Conservation (phyloP, 1,284 basidiomycete species). For the Ustilago trichophora region DNA sequence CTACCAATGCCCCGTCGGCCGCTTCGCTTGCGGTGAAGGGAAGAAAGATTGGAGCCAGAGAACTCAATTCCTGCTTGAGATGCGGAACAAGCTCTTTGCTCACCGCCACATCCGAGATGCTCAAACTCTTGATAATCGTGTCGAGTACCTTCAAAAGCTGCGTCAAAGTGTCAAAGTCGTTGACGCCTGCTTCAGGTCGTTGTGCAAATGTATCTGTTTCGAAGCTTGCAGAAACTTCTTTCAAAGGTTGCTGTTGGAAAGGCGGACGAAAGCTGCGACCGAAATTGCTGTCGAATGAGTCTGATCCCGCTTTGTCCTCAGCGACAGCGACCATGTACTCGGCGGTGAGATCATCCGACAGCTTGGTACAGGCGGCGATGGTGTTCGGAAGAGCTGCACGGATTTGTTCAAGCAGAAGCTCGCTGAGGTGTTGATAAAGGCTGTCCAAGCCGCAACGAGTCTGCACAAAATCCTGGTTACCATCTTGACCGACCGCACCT, state of each 20-base stretch:
- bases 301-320: too few species aligned
- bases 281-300: too few species aligned
- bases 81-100: slow-evolving; percentile 1
- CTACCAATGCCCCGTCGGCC: not conserved
- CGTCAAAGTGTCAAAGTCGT: slow-evolving; percentile 1
- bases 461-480: slow-evolving; percentile 8
- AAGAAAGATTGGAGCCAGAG: slow-evolving; percentile 10
- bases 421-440: slow-evolving; percentile 13
- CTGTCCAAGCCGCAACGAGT: slow-evolving; percentile 17
- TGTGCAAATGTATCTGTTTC: too few species aligned
- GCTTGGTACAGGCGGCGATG: not conserved
- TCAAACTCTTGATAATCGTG: slow-evolving; percentile 1
- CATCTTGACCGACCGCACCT: slow-evolving; percentile 1
- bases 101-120: not conserved
- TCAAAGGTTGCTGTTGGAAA: too few species aligned
- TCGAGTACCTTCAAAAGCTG: slow-evolving; percentile 5
- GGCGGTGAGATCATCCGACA: not conserved
- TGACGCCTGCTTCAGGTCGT: not conserved
- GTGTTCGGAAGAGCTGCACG: not conserved
- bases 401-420: slow-evolving; percentile 15
- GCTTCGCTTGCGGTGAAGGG: slow-evolving; percentile 14
- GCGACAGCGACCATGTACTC: too few species aligned
- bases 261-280: too few species aligned
- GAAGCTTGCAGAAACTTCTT: too few species aligned
- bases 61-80: slow-evolving; percentile 1